Conservation (phyloP, 2,329 filamentous ascomycete genomes). For the Coniella vitis region DNA sequence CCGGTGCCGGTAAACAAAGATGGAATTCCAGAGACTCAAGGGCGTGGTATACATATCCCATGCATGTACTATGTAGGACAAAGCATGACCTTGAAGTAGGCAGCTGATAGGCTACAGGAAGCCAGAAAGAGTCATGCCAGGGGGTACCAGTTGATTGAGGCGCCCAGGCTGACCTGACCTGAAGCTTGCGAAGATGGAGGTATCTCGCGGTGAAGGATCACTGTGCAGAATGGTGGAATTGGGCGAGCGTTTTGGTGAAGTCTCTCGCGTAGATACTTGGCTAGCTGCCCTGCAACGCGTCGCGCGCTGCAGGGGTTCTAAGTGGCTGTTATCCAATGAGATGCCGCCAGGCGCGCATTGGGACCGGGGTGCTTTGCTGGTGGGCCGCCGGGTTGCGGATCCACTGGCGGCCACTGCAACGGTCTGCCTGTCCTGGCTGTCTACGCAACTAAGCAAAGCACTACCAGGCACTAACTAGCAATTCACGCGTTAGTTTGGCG, state of each 20-base stretch:
- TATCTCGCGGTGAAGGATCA: background rate
- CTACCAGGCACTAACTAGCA: no score
- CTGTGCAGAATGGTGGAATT: background rate
- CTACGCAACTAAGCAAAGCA: no score
- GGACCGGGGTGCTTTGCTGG: background rate
- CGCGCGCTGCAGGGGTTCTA: conserved; percentile 22
- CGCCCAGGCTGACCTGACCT: conserved; percentile 2
- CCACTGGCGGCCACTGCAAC: background rate
- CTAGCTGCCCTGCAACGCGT: conserved; percentile 13
- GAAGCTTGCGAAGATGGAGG: conserved; percentile 6
- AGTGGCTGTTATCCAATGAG: conserved; percentile 22
- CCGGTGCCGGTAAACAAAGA: no score
- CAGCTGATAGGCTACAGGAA: background rate
- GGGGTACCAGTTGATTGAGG: conserved; percentile 5
- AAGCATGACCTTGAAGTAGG: background rate
- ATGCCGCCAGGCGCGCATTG: background rate
- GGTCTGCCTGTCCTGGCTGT: no score
- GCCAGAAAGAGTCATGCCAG: conserved; percentile 9
- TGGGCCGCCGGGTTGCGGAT: background rate
- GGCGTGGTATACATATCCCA: no score
- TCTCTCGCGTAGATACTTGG: conserved; percentile 14
- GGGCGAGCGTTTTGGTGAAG: conserved; percentile 12
- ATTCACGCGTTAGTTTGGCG: conserved; percentile 10
- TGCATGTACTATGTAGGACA: no score
- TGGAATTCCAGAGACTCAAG: no score